Conservation (phyloP, 306 rosid species). For the Fragaria iinumae region DNA sequence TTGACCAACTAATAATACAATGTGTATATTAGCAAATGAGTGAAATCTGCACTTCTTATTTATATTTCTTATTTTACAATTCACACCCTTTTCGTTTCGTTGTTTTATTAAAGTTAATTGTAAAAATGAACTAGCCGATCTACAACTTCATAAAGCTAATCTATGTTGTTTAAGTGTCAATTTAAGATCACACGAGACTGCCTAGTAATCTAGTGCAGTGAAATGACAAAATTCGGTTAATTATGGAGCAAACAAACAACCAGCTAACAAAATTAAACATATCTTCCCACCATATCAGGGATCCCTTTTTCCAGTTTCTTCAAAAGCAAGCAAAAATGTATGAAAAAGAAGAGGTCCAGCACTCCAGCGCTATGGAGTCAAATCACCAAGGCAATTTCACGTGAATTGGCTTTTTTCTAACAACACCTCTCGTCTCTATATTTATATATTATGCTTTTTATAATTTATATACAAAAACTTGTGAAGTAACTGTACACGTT, state of each 20-base stretch:
- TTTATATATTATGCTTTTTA: not conserved
- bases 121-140: too few species aligned
- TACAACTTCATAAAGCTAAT: not conserved
- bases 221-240: not conserved
- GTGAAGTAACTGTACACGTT: conserved; percentile 2
- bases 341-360: not conserved
- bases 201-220: not conserved
- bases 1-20: too few species aligned
- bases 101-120: too few species aligned
- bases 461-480: not conserved
- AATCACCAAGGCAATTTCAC: conserved; percentile 18
- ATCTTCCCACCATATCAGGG: not conserved
- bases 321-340: not conserved
- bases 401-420: conserved; percentile 1
- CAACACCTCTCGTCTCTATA: not conserved
- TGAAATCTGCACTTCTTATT: too few species aligned
- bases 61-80: too few species aligned
- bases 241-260: not conserved
- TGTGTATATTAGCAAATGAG: too few species aligned
- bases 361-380: conserved; percentile 12
- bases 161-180: not conserved
- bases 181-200: not conserved
- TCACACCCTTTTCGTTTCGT: too few species aligned
- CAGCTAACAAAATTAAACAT: not conserved
- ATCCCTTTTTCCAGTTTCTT: not conserved